Conservation (phyloP, 1,284 basidiomycete species). For the Ceratobasidium sp. region DNA sequence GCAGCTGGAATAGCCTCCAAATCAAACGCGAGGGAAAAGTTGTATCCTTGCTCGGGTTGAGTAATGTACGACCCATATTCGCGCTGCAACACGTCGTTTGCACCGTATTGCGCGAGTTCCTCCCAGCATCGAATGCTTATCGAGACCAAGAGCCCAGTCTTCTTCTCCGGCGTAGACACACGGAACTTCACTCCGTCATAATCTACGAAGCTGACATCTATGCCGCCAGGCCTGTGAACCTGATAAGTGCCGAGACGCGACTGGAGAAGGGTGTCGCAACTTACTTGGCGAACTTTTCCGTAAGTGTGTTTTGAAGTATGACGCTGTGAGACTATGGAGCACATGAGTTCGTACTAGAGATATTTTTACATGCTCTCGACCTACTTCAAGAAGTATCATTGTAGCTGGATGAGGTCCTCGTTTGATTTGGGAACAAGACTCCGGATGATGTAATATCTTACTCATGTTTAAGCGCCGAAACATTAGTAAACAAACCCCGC, state of each 20-base stretch:
- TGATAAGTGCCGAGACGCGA: conserved; percentile 42
- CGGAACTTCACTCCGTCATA: conserved; percentile 98
- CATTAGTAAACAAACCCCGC: conserved; percentile 7
- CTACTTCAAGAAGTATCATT: conserved; percentile 79
- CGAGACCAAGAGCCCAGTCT: conserved; percentile 82
- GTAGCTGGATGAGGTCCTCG: conserved; percentile 34
- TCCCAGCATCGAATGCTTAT: conserved; percentile 99
- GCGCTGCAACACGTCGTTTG: conserved; percentile 79
- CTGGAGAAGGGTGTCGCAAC: conserved; percentile 51
- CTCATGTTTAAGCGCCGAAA: conserved; percentile 11
- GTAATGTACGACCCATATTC: conserved; percentile 85
- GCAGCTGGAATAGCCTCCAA: conserved; percentile 83
- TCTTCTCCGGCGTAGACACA: conserved; percentile 86
- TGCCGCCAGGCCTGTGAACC: conserved; percentile 76
- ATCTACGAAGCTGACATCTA: conserved; percentile 97
- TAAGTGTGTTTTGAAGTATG: conserved; percentile 91
- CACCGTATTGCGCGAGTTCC: conserved; percentile 90
- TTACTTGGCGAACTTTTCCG: conserved; percentile 91
- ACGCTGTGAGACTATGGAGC: conserved; percentile 82
- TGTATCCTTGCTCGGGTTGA: conserved; percentile 84
- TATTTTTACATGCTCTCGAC: conserved; percentile 47
- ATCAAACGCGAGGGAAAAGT: conserved; percentile 89
- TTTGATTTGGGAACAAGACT: not conserved
- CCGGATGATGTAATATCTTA: conserved; percentile 27
- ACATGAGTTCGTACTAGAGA: conserved; percentile 38